Percentiles rank a stretch among this genome's conserved stretches.
phyloP scores from a whole-genome alignment of 169 alveolate genomes.

The Condylostoma magnum region DNA sequence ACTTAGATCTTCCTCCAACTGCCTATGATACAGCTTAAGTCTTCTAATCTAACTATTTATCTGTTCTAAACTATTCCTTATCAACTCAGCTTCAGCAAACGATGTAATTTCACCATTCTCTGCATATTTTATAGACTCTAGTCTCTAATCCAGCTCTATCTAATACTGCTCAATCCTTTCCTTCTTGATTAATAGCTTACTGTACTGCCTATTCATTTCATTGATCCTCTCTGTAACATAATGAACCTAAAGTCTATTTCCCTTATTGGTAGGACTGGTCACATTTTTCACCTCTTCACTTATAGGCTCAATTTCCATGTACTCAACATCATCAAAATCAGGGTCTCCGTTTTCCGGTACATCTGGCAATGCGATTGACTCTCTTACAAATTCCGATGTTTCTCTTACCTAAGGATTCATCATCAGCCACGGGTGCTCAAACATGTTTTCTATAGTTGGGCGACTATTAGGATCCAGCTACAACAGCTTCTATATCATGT shows the following conservation, averaged over 20 bases:
- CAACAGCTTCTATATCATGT: conserved; percentile 3
- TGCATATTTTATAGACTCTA: too few relatives aligned
- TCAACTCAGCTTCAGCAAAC: too few relatives aligned
- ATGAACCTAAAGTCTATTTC: not conserved
- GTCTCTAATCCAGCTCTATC: not conserved
- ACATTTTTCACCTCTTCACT: not conserved
- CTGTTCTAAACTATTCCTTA: too few relatives aligned
- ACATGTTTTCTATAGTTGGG: not conserved
- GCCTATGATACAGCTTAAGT: too few relatives aligned
- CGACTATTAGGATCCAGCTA: not conserved
- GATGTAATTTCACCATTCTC: too few relatives aligned
- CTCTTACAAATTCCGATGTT: not conserved
- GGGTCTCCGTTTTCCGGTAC: not conserved
- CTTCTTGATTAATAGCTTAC: not conserved
- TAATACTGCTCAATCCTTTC: not conserved
- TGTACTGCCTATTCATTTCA: not conserved
- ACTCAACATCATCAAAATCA: not conserved
- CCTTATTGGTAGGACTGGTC: not conserved
- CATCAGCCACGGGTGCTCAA: conserved; percentile 2
- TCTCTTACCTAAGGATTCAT: not conserved
- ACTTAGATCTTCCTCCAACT: too few relatives aligned
- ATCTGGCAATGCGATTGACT: conserved; percentile 1
- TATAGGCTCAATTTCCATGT: not conserved
- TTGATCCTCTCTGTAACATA: not conserved
- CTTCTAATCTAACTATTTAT: too few relatives aligned